These are phyloP conservation scores for Hemerocallis citrina DNA, from an alignment of 106 monocot genomes.

Conservation along the genomic window DNA sequence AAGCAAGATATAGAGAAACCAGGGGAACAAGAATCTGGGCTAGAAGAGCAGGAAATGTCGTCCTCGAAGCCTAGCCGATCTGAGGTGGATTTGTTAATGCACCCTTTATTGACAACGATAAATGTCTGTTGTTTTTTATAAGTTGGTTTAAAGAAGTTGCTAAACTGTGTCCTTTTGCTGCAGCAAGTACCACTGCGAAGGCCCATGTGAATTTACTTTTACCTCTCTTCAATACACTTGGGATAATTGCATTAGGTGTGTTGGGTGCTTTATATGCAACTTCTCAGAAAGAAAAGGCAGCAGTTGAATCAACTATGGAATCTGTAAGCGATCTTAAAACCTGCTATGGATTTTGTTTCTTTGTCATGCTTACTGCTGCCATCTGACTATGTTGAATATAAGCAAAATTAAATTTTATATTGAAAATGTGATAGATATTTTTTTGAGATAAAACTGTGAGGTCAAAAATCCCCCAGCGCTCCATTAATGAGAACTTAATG, in stretches of 20 bases:
- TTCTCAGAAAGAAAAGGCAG: constrained; percentile 58
- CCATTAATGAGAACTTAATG: too few relatives aligned
- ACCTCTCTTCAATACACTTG: constrained; percentile 46
- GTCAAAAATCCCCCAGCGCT: too few relatives aligned
- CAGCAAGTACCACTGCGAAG: constrained; percentile 19
- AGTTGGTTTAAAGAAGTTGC: neutral
- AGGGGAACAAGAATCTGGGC: neutral
- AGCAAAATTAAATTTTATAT: too few relatives aligned
- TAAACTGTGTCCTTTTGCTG: constrained; percentile 10
- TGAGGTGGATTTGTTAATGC: neutral
- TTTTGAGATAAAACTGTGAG: too few relatives aligned
- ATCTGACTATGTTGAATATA: neutral
- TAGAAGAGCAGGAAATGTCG: constrained; percentile 4
- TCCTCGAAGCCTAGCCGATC: constrained; percentile 12
- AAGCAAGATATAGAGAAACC: neutral
- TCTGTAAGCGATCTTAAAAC: constrained; percentile 41
- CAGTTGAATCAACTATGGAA: constrained; percentile 48
- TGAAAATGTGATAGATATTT: too few relatives aligned
- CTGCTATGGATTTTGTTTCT: neutral
- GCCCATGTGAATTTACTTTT: constrained; percentile 29
- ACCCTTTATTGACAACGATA: too few relatives aligned
- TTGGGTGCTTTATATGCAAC: constrained; percentile 70
- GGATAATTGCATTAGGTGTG: constrained; percentile 67
- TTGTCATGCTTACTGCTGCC: neutral
- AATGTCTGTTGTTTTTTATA: neutral